Evolutionary conservation across 129 eudicot species (phyloP).

Genomic region (Helianthus annuus): HanXRQr2.0-SUNRISE NC_035436.2:11399619-11400118

Average conservation of each 20-base stretch:
- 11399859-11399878: constrained; percentile 77
- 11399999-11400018: neutral
- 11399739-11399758: neutral
- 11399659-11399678: constrained; percentile 83
- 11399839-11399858: constrained; percentile 82
- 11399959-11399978: constrained; percentile 20
- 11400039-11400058: constrained; percentile 2
- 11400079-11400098: constrained; percentile 62
- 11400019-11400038: neutral
- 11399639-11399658: constrained; percentile 91
- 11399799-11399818: constrained; percentile 62
- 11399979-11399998: constrained; percentile 1
- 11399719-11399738: neutral
- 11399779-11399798: neutral
- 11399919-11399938: constrained; percentile 78
- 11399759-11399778: neutral
- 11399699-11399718: constrained; percentile 80
- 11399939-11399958: constrained; percentile 83
- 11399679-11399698: constrained; percentile 93
- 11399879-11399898: constrained; percentile 90
- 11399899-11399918: constrained; percentile 76
- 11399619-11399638: constrained; percentile 94
- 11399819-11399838: constrained; percentile 84
- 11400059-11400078: constrained; percentile 67
- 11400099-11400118: constrained; percentile 75